Evolutionary conservation across 1,284 basidiomycete genomes (phyloP), one percentile per base, ranked within the genome.

Genomic region (Trichosporon sp.): DNA sequence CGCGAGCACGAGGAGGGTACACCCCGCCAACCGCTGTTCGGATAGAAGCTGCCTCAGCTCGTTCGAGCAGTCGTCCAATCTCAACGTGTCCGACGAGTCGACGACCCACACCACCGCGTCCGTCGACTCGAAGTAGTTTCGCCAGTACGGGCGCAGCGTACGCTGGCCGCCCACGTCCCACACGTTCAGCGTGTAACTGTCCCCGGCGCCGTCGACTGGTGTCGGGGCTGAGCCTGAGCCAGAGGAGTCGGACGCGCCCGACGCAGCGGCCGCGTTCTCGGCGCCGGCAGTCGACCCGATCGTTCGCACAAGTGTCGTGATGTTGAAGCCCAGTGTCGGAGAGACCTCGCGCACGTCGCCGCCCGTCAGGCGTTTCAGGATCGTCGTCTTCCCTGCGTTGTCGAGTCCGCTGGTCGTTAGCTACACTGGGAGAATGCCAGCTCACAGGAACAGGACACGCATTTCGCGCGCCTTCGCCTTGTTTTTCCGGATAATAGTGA

Each of bases 81-180:
- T 88, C 83, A 93, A 88, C 40, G 91, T 88, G 84, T 99, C 97
- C 56, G 91, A 90, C 0, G 93, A 96, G 85, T 99, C 97, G 43
- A 99, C 96, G 16, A 99, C 97, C 97, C 97, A 99, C 40, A 99
- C 94, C 65, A 99, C 88, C 2, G 93, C 96, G 84, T 99, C 97
- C 4, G 97, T 99, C 83, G 95, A 92, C 84, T 99, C 97, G 79
- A 99, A 99, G 85, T 99, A 99, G 84, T 99, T 99, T 40, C 94
- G 87, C 97, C 97, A 99, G 83, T 99, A 99, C 1, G 97, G 96
- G 26, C 97, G 88, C 59, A 99, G 89, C 0, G 94, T 96, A 68
- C 91, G 89, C 83, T 99, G 97, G 11, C 97, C 97, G 35, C 97
- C 97, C 40, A 99, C 94, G 81, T 99, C 97, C 97, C 96, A 96